A percentile compares a stretch with the other conserved stretches of the same genome.
phyloP scores from a whole-genome alignment of 257 asterid genomes.

The Rauvolfia tetraphylla region DNA sequence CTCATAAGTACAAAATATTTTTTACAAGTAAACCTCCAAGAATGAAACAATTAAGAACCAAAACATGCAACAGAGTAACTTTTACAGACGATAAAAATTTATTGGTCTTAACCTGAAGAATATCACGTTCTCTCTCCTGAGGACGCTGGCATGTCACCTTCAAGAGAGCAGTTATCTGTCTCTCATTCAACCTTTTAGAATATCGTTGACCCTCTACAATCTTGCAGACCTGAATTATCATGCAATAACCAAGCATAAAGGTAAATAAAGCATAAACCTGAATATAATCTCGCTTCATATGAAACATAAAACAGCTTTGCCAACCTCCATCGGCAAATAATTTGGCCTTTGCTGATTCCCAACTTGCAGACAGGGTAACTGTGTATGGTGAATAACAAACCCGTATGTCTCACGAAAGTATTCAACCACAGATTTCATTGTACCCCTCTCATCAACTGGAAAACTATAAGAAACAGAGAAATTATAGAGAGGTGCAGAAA shows the following conservation, averaged over 20 bases:
- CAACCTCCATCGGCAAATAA: conserved; percentile 94
- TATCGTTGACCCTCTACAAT: conserved; percentile 95
- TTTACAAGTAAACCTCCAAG: neutral
- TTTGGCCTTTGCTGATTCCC: conserved; percentile 87
- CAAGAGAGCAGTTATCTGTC: conserved; percentile 83
- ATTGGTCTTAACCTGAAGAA: conserved; percentile 49
- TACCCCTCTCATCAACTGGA: conserved; percentile 86
- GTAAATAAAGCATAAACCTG: neutral
- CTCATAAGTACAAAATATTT: neutral
- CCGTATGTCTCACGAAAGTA: conserved; percentile 85
- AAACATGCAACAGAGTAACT: neutral
- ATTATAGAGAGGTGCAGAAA: neutral
- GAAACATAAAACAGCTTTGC: neutral
- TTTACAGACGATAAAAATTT: neutral
- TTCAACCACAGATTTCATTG: conserved; percentile 77
- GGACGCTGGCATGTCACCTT: conserved; percentile 99
- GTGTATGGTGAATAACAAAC: conserved; percentile 66
- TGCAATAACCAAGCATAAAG: neutral
- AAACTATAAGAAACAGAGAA: conserved; percentile 40
- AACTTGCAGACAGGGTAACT: conserved; percentile 92
- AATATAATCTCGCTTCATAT: neutral
- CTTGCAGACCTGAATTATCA: conserved; percentile 68
- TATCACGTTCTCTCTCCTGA: conserved; percentile 65
- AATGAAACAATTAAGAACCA: neutral
- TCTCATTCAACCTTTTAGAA: conserved; percentile 87